A percentile compares a stretch with the other conserved stretches of the same genome.
Evolutionary conservation across 139 green algal species (phyloP).

Genomic region (Auxenochlorella pyrenoidosa): DNA sequence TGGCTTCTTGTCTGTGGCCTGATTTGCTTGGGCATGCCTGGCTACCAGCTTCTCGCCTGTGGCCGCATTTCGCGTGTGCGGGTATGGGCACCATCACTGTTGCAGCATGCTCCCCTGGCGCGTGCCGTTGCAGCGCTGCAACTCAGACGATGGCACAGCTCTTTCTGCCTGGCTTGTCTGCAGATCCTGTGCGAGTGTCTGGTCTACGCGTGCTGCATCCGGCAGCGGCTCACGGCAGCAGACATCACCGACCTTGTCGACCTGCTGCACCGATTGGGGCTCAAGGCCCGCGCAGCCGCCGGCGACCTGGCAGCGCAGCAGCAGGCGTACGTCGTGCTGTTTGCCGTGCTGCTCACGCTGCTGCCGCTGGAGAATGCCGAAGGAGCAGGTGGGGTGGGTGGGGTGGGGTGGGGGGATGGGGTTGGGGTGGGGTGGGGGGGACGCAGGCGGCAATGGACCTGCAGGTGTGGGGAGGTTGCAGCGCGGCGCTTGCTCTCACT

Average conservation of each 20-base stretch:
- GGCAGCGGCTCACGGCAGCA: slow-evolving; percentile 43
- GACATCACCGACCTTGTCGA: slow-evolving; percentile 61
- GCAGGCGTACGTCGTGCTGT: slow-evolving; percentile 50
- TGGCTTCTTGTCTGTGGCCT: no score
- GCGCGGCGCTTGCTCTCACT: no score
- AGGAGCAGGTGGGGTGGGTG: neutral
- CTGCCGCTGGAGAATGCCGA: slow-evolving; percentile 48
- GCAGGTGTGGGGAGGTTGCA: no score
- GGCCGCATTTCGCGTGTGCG: no score
- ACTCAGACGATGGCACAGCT: no score
- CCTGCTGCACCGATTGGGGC: slow-evolving; percentile 50
- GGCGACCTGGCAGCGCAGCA: slow-evolving; percentile 46
- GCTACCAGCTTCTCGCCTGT: no score
- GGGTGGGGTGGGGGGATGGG: neutral
- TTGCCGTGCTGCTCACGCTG: slow-evolving; percentile 41
- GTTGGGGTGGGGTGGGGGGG: no score
- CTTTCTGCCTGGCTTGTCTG: neutral
- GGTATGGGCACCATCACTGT: no score
- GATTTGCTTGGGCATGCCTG: no score
- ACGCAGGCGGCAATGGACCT: no score
- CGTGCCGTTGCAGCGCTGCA: no score
- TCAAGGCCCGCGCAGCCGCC: slow-evolving; percentile 13
- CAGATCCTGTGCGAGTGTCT: slow-evolving; percentile 66
- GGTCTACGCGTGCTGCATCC: slow-evolving; percentile 63
- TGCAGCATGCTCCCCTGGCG: no score